Conservation (phyloP, 2,329 filamentous ascomycete genomes). For the Exophiala lecanii-corni region DNA sequence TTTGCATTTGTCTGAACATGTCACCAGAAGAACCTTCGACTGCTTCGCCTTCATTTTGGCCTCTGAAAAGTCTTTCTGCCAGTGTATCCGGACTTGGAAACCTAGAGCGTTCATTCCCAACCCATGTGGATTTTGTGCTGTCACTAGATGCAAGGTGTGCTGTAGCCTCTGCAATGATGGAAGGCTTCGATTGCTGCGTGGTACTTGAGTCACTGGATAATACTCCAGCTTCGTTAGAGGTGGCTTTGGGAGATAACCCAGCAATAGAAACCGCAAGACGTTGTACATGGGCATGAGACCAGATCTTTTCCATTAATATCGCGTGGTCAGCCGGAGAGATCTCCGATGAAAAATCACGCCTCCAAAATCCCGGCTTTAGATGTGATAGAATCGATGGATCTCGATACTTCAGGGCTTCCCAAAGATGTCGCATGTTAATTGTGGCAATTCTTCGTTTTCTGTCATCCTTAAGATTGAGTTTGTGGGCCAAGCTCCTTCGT, state of each 20-base stretch:
- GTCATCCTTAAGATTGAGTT: constrained; percentile 32
- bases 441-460: constrained; percentile 45
- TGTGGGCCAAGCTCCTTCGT: constrained; percentile 34
- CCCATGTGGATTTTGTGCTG: too few species aligned
- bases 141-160: too few species aligned
- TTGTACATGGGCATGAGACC: constrained; percentile 58
- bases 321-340: constrained; percentile 31
- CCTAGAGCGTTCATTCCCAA: too few species aligned
- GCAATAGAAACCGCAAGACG: constrained; percentile 50
- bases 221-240: too few species aligned
- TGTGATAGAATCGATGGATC: constrained; percentile 20
- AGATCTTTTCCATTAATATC: constrained; percentile 41
- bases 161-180: too few species aligned
- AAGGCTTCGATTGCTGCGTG: too few species aligned
- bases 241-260: too few species aligned
- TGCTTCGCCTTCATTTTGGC: too few species aligned
- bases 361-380: constrained; percentile 24
- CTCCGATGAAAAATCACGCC: constrained; percentile 25
- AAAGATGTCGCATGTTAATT: constrained; percentile 62
- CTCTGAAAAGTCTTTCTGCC: too few species aligned
- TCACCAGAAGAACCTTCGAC: constrained; percentile 9
- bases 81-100: too few species aligned
- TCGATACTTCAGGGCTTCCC: constrained; percentile 53
- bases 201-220: too few species aligned
- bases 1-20: constrained; percentile 26